Evolutionary conservation across 495 filamentous ascomycete genomes (phyloP), one percentile per base, ranked within the genome.

Genomic region (Viridothelium virens): DNA sequence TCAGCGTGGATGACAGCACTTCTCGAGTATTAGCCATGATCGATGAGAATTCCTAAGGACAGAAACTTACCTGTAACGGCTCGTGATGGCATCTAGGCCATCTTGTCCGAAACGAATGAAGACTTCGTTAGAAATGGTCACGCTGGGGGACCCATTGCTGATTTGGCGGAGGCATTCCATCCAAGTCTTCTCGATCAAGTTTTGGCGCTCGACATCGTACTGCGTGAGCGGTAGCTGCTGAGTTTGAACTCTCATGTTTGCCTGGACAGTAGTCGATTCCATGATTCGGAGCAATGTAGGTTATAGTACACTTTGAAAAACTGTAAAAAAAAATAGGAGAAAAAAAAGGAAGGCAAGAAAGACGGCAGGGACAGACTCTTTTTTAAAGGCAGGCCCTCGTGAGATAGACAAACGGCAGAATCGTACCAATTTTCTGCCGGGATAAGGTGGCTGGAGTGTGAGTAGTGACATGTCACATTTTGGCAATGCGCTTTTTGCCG

Each of bases 91-190:
- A 59, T 59, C 53, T 59, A 59, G 53, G 36, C 53, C 53, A 59
- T 59, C 53, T 59, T 59, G 53, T 59, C 53, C 53, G 53, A 59
- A 36, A 59, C 53, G 53, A 59, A 18, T 59, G 53, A 59, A 59
- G 53, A 14, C n/a, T 31, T 59, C 53, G 53, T 59, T 14, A 59
- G 53, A 59, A 59, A 59, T 9, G 53, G 53, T 36, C 31, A 36
- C 31, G 53, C 53, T 33, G 31, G 53, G 53, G 31, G 31, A 59
- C 53, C n/a, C 53, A 36, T 33, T 59, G 53, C 53, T 59, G 53
- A 59, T 59, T 59, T 36, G 53, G 31, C 2, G 2, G 53, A 33
- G 53, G 36, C 31, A 59, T 33, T 33, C 31, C 53, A 59, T 59
- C 53, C 53, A 33, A 33, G 53, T 59, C 53, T 59, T 59, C 53